Percentiles rank a stretch among this genome's conserved stretches.
phyloP scores from a whole-genome alignment of 2,329 filamentous ascomycete species.

The Diaporthe ilicicola region DNA sequence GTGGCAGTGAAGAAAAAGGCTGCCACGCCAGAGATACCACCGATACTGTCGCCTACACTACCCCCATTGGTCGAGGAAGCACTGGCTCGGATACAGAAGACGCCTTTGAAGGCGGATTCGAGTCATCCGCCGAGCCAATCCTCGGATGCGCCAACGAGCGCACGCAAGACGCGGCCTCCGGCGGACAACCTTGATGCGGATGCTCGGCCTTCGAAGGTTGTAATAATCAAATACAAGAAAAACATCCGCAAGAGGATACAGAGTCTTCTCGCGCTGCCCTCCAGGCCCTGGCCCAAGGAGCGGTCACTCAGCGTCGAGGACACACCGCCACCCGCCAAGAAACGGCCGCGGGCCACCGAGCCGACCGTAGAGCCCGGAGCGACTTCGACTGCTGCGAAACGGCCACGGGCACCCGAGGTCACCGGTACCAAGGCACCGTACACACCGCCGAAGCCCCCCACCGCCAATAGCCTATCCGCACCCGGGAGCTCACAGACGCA shows the following conservation, averaged over 20 bases:
- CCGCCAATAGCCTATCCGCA: slow-evolving; percentile 61
- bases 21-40: slow-evolving; percentile 52
- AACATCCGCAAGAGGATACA: slow-evolving; percentile 50
- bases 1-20: slow-evolving; percentile 44
- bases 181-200: slow-evolving; percentile 45
- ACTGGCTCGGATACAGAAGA: slow-evolving; percentile 48
- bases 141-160: slow-evolving; percentile 44
- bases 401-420: slow-evolving; percentile 54
- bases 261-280: slow-evolving; percentile 55
- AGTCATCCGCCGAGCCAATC: slow-evolving; percentile 37
- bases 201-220: slow-evolving; percentile 42
- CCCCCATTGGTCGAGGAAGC: slow-evolving; percentile 61
- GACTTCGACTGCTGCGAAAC: slow-evolving; percentile 46
- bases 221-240: slow-evolving; percentile 60
- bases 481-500: slow-evolving; percentile 62
- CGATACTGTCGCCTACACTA: slow-evolving; percentile 64
- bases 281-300: slow-evolving; percentile 49
- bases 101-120: slow-evolving; percentile 37
- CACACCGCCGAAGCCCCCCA: slow-evolving; percentile 59
- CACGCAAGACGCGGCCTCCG: slow-evolving; percentile 47
- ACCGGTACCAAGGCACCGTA: slow-evolving; percentile 49
- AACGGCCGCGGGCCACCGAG: slow-evolving; percentile 55
- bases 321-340: slow-evolving; percentile 52
- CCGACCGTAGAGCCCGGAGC: slow-evolving; percentile 40
- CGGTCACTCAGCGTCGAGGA: slow-evolving; percentile 54